A percentile compares a stretch with the other conserved stretches of the same genome.
phyloP scores from a whole-genome alignment of 2,329 filamentous ascomycete genomes.

The Tolypocladium tropicale region DNA sequence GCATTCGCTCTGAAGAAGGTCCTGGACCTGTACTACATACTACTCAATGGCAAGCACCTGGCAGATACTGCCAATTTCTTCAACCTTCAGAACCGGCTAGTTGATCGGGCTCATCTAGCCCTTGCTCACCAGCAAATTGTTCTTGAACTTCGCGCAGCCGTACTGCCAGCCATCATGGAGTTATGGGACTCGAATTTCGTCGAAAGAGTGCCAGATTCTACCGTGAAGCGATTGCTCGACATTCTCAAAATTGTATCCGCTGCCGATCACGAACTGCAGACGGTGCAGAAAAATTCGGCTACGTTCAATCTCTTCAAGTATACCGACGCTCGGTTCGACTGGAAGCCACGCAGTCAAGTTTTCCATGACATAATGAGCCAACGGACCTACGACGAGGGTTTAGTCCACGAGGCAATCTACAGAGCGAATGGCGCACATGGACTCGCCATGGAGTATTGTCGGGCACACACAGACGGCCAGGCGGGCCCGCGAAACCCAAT shows the following conservation, averaged over 20 bases:
- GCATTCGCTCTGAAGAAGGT: conserved; percentile 66
- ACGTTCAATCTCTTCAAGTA: conserved; percentile 33
- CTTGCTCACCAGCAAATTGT: conserved; percentile 60
- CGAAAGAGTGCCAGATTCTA: conserved; percentile 67
- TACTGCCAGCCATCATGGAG: conserved; percentile 64
- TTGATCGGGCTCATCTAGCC: conserved; percentile 30
- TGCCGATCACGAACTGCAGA: conserved; percentile 63
- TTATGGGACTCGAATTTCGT: conserved; percentile 82
- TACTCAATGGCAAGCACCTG: conserved; percentile 70
- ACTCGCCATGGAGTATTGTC: conserved; percentile 65
- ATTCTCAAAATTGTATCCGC: conserved; percentile 71
- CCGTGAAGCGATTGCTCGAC: conserved; percentile 70
- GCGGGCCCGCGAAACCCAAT: conserved; percentile 57
- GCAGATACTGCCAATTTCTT: conserved; percentile 60
- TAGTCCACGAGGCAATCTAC: conserved; percentile 72
- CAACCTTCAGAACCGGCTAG: conserved; percentile 27
- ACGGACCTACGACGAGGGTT: conserved; percentile 35
- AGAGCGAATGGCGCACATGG: conserved; percentile 59
- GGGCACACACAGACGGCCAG: conserved; percentile 45
- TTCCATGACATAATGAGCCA: conserved; percentile 18
- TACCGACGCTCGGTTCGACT: conserved; percentile 33
- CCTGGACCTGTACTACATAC: conserved; percentile 66
- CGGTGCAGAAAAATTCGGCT: conserved; percentile 41
- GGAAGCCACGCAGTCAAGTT: conserved; percentile 23
- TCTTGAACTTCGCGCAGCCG: conserved; percentile 71